Conservation (phyloP, 2,329 filamentous ascomycete species). For the Botrytis deweyae region DNA sequence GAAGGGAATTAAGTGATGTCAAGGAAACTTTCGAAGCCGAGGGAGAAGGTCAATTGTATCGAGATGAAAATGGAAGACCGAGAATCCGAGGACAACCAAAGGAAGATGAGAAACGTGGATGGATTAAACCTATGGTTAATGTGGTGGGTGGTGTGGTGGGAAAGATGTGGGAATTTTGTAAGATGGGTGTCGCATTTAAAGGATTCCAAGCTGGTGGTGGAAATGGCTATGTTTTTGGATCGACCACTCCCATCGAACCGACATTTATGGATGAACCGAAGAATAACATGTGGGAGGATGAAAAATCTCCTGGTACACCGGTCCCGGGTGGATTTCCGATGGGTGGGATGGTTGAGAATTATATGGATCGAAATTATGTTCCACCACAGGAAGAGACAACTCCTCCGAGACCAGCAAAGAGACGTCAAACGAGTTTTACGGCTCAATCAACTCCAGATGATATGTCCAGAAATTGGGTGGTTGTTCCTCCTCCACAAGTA, state of each 20-base stretch:
- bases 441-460: constrained; percentile 49
- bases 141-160: constrained; percentile 67
- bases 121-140: constrained; percentile 43
- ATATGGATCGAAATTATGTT: constrained; percentile 38
- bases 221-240: constrained; percentile 53
- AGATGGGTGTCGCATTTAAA: constrained; percentile 60
- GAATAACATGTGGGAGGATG: constrained; percentile 28
- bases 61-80: constrained; percentile 25
- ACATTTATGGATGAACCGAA: constrained; percentile 14
- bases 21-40: constrained; percentile 11
- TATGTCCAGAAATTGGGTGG: constrained; percentile 68
- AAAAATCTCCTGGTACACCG: constrained; percentile 23
- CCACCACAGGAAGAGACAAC: constrained; percentile 41
- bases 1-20: constrained; percentile 35
- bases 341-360: constrained; percentile 32
- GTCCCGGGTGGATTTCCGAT: neutral
- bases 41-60: constrained; percentile 14
- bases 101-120: constrained; percentile 26
- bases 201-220: constrained; percentile 89
- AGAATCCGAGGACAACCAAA: constrained; percentile 58
- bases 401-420: constrained; percentile 47
- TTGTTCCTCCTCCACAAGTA: constrained; percentile 47
- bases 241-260: neutral
- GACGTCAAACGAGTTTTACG: constrained; percentile 45
- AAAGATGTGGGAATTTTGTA: constrained; percentile 82